phyloP scores from a whole-genome alignment of 768 basidiomycete species.

The Neoboletus magnificus region DNA sequence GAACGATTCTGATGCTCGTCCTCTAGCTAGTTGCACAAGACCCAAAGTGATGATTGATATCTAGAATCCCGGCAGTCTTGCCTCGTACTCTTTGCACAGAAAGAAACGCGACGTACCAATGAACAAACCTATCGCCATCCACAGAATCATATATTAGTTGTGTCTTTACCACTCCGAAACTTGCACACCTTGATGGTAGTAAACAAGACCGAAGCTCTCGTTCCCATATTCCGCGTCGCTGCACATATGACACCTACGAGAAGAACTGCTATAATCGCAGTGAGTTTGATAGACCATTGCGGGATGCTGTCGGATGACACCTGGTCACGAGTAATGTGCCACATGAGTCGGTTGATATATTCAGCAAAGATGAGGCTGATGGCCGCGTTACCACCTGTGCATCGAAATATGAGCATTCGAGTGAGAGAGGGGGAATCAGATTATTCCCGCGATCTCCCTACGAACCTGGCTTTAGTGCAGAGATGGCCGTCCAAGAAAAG shows the following conservation, averaged over 20 bases:
- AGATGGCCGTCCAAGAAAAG: constrained; percentile 93
- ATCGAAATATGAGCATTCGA: constrained; percentile 1
- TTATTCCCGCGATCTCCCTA: too few relatives aligned
- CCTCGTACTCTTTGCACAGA: background rate
- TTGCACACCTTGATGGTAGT: constrained; percentile 74
- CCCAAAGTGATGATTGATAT: constrained; percentile 75
- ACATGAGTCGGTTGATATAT: constrained; percentile 88
- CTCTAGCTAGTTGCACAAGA: constrained; percentile 68
- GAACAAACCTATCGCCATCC: constrained; percentile 49
- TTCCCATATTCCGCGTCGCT: constrained; percentile 71
- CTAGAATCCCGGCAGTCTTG: constrained; percentile 32
- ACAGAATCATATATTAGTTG: background rate
- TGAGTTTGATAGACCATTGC: constrained; percentile 88
- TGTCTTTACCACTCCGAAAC: constrained; percentile 1
- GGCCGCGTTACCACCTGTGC: constrained; percentile 70
- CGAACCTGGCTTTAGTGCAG: constrained; percentile 79
- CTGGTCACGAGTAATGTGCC: constrained; percentile 66
- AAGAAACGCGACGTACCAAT: constrained; percentile 46
- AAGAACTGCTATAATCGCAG: constrained; percentile 69
- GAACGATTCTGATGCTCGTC: constrained; percentile 67
- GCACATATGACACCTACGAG: constrained; percentile 77
- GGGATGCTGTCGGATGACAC: constrained; percentile 78
- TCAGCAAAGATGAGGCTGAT: constrained; percentile 88
- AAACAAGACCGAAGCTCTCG: constrained; percentile 81
- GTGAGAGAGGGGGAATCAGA: background rate